Percentiles rank a stretch among this genome's conserved stretches.
Conservation (phyloP, 345 rosid species). For the Iberis pinnata region DNA sequence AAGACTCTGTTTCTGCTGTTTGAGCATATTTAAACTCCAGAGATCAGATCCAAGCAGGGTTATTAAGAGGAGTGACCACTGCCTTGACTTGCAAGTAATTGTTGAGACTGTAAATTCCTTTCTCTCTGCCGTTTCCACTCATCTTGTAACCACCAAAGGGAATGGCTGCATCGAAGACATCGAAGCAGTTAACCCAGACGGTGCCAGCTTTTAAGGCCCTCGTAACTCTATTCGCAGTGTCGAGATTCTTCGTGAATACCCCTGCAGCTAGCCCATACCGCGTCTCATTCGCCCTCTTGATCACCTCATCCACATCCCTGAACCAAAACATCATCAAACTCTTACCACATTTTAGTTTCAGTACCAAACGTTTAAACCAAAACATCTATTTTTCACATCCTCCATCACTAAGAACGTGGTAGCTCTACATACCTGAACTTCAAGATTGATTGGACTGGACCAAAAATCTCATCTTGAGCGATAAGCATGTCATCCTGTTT, state of each 20-base stretch:
- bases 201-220: slow-evolving; percentile 76
- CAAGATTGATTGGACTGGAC: slow-evolving; percentile 92
- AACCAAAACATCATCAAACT: slow-evolving; percentile 10
- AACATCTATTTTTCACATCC: neutral
- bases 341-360: neutral
- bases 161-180: slow-evolving; percentile 84
- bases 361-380: neutral
- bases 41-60: slow-evolving; percentile 78
- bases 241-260: slow-evolving; percentile 62
- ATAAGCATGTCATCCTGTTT: slow-evolving; percentile 83
- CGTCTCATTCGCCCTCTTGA: slow-evolving; percentile 57
- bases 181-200: slow-evolving; percentile 87
- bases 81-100: slow-evolving; percentile 95
- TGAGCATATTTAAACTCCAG: neutral
- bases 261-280: slow-evolving; percentile 88
- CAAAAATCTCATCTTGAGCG: slow-evolving; percentile 91
- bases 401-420: neutral
- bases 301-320: slow-evolving; percentile 71
- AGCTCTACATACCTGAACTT: slow-evolving; percentile 57
- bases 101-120: slow-evolving; percentile 79
- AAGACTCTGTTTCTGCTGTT: neutral
- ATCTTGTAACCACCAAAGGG: slow-evolving; percentile 96
- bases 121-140: slow-evolving; percentile 95
- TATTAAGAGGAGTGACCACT: slow-evolving; percentile 64
- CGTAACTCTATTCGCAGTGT: slow-evolving; percentile 61